Base-by-base conservation (phyloP, 2,329 filamentous ascomycete genomes). In the Mariannaea sp. region DNA sequence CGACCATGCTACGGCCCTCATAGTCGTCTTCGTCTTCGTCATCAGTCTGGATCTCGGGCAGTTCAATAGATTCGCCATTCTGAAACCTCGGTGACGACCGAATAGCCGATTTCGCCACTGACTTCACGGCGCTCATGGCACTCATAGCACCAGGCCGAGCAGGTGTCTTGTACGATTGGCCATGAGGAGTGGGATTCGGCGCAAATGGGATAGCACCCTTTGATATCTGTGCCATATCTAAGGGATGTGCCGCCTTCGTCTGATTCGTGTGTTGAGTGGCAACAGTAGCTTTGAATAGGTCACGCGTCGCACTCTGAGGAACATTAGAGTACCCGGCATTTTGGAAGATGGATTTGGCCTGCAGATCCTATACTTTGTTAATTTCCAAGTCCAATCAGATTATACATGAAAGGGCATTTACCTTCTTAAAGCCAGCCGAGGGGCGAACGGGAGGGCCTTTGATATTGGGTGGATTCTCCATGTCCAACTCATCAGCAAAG, bases 41-140 rank as follows among this genome's bases (percentile, higher is more conserved):
- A 69, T 99, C 95, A 1, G 94, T 97, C 59, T 92, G 86, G 63
- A 99, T 97, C 63, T 99, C 94, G 0, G 94, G 93, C 3, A 99
- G 83, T 61, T 94, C 88, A 65, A 99, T 97, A 45, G 83, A 84
- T 54, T 99, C 94, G 56, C 92, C 91, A 63, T 91, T 93, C 56
- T 88, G 89, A 74, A 95, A 96, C 46, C 90, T 85, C 1, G 92
- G 92, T 1, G 92, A 96, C 24, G 89, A 87, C 60, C 84, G 81
- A 14, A 81, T 73, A 2, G 73, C 77, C n/a, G 81, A 79, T 65
- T 88, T 89, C 53, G 78, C 78, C 3, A 76, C 77, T 1, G 85
- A 83, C 65, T 86, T 86, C 39, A 72, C 71, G 32, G 68, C 70
- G 12, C 58, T 62, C 14, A 66, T 57, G 36, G 70, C 71, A 22